A percentile compares a stretch with the other conserved stretches of the same genome.
Evolutionary conservation across 352 stramenopile species (phyloP).

Genomic region (Phytophthora agathidicida): DNA sequence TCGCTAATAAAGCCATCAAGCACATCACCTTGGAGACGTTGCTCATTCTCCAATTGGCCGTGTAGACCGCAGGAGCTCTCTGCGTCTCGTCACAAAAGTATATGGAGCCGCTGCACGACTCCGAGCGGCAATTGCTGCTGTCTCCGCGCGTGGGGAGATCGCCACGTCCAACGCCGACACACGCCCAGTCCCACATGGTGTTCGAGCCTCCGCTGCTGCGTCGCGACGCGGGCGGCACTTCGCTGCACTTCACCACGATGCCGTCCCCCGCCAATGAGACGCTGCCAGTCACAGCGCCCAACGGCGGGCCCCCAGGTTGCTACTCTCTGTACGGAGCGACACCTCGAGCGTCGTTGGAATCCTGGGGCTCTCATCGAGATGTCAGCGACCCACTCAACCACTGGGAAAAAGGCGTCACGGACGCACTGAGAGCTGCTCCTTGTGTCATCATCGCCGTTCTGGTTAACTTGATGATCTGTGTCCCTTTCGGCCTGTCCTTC

Average conservation of each 20-base stretch:
- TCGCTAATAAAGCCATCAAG: conserved; percentile 4
- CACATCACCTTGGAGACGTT: not conserved
- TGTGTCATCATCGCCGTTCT: conserved; percentile 75
- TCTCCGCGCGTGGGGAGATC: conserved; percentile 18
- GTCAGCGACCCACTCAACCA: conserved; percentile 14
- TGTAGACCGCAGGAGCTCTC: not conserved
- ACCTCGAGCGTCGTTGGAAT: conserved; percentile 17
- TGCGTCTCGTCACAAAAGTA: not conserved
- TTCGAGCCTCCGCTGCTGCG: conserved; percentile 76
- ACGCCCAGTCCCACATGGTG: conserved; percentile 46
- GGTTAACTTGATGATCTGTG: conserved; percentile 89
- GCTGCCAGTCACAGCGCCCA: conserved; percentile 21
- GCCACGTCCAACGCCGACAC: conserved; percentile 9
- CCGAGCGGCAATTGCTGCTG: conserved; percentile 25
- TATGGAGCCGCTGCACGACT: conserved; percentile 36
- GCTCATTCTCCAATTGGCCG: conserved; percentile 19
- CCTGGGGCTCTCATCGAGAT: conserved; percentile 19
- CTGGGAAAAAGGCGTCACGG: conserved; percentile 35
- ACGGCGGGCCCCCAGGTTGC: conserved; percentile 24
- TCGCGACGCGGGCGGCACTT: conserved; percentile 53
- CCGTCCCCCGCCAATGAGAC: conserved; percentile 22
- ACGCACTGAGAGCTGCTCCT: conserved; percentile 48
- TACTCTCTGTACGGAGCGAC: conserved; percentile 27
- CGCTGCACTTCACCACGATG: conserved; percentile 51
- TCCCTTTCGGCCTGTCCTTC: conserved; percentile 86